Base-by-base conservation (phyloP, 805 yeast genomes). In the Danielia oregonensis region DNA sequence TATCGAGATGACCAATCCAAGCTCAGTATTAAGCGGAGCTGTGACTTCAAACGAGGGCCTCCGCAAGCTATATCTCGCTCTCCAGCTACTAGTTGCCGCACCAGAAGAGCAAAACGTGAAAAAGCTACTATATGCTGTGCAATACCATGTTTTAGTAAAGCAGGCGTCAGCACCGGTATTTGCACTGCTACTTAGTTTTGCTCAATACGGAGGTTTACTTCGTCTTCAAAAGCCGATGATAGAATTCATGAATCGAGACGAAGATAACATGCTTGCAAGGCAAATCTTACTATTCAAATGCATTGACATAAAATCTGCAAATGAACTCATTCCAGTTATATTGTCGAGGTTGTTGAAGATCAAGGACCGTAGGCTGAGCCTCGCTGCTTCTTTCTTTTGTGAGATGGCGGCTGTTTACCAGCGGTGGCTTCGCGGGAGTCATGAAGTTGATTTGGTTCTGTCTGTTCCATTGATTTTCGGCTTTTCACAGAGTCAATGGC, bases 1-100 rank as follows among this genome's bases (percentile, higher is more conserved):
- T 5, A 44, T 57, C 10, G 26, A 32, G 21, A 34, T 48, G 26
- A 28, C 49, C 16, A 53, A 50, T 26, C 47, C 44, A 13, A 42
- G 44, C 28, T 34, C 44, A 5, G 39, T 44, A 3, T 18, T 44
- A 13, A 27, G 37, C 8, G 29, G 14, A 18, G 6, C 26, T 6
- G 12, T 25, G 15, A 8, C 35, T 17, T 13, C 24, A 5, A 37
- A 29, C 30, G 30, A 26, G 19, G 17, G 26, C 7, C 29, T 30
- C 9, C 24, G 42, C 12, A 18, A 32, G 25, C 23, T 43, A 24
- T 44, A 30, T 21, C 31, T 35, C 21, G 40, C 36, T 18, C 36
- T 37, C n/a, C 17, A 25, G 12, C 42, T 39, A 19, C 29, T 37
- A 11, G 29, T 12, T n/a, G 21, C 37, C 6, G 26, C 17, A 3